Evolutionary conservation across 2,329 filamentous ascomycete species (phyloP), one percentile per base, ranked within the genome.

Genomic region (Pseudogymnoascus sp.): DNA sequence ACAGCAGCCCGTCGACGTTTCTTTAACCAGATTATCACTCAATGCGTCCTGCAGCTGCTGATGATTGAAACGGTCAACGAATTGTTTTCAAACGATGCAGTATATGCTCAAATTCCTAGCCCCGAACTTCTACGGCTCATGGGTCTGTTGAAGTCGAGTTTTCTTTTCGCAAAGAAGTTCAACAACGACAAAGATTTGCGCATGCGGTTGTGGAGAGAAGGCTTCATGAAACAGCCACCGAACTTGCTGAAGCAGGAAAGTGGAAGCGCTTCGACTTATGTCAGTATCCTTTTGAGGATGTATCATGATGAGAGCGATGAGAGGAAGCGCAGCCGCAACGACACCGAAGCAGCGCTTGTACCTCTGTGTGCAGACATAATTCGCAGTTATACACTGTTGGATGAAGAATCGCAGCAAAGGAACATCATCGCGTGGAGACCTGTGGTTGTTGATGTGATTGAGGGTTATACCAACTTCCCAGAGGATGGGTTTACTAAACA

Each of bases 1-100:
- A 97, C 94, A 1, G 91, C 92, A 2, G 92, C 94, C 0, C 89
- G 94, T 25, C 86, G 94, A 37, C 89, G 92, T 61, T 97, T 97
- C 79, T 99, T 99, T 82, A 99, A 99, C 77, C 90, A 93, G 69
- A 99, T 99, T 75, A 99, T 99, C 75, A 97, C 93, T 12, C 93
- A 95, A 68, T 99, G 94, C 73, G 95, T 99, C 3, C 80, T 99
- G 7, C 95, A 99, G 75, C 84, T 99, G 1, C 85, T 99, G 67
- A 99, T 99, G 92, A 99, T 99, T 70, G 95, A 99, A 75, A 99
- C 95, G 0, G 95, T 99, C 44, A 95, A 96, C 71, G 95, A 99
- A 75, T 85, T 99, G 59, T 99, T 99, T 79, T 95, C 92, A 69
- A 99, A 97, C 75, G 92, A 97, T 73, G 85, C 90, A 1, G 95